Percentiles rank a stretch among this genome's conserved stretches.
These are phyloP conservation scores for Endothia cerciana DNA, from an alignment of 2,329 filamentous ascomycete genomes.

Conservation along the genomic window DNA sequence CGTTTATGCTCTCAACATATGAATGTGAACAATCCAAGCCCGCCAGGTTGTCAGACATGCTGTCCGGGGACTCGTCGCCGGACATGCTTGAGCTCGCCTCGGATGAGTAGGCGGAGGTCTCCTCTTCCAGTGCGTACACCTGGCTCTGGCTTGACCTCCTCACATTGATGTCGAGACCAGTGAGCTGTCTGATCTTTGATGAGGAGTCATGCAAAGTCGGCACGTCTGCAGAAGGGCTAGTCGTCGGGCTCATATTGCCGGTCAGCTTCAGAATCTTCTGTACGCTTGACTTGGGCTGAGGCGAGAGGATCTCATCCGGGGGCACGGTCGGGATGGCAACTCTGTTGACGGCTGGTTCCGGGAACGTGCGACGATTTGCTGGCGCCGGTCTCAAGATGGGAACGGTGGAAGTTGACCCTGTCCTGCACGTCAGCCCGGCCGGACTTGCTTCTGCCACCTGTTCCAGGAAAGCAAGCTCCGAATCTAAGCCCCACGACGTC, in stretches of 20 bases:
- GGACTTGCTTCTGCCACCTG: not conserved
- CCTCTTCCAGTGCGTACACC: slow-evolving; percentile 12
- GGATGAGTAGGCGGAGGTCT: slow-evolving; percentile 30
- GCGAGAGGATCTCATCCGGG: slow-evolving; percentile 30
- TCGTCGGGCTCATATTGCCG: slow-evolving; percentile 21
- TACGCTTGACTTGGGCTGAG: slow-evolving; percentile 30
- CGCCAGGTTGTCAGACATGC: slow-evolving; percentile 29
- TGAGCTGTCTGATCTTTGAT: slow-evolving; percentile 48
- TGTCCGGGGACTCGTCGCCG: slow-evolving; percentile 27
- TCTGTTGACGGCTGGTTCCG: slow-evolving; percentile 2
- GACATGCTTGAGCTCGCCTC: slow-evolving; percentile 29
- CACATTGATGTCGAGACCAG: slow-evolving; percentile 42
- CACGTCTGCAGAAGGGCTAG: slow-evolving; percentile 19
- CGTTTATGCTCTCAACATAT: slow-evolving; percentile 11
- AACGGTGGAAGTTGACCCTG: not conserved
- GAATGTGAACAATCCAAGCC: slow-evolving; percentile 9
- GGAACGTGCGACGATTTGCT: not conserved
- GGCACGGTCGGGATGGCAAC: slow-evolving; percentile 23
- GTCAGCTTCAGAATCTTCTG: slow-evolving; percentile 32
- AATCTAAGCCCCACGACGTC: not conserved
- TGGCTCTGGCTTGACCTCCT: slow-evolving; percentile 25
- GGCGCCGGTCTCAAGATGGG: not conserved
- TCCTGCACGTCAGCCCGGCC: slow-evolving; percentile 7
- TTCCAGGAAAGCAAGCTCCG: not conserved
- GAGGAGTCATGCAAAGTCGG: slow-evolving; percentile 39